Base-by-base conservation (phyloP, 176 grass and related monocot species). In the Oropetium thomaeum region DNA sequence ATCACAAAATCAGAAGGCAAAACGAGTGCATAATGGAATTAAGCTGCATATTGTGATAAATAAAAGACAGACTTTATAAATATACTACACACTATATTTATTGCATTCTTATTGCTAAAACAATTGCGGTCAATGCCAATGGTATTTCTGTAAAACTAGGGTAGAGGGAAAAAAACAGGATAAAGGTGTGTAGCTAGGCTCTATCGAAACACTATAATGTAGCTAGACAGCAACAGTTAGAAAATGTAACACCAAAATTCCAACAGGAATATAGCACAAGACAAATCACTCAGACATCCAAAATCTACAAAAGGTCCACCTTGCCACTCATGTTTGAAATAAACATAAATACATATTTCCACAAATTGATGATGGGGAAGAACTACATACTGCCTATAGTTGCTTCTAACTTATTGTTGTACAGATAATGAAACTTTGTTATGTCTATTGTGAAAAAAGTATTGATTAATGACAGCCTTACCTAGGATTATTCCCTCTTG, bases 401-500 rank as follows among this genome's bases (percentile, higher is more conserved):
- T 3, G 23, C 23, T 27, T 57, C 8, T 13, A 57, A 27, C 23
- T 27, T 28, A 9, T 71, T 25, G 8, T 8, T 22, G 10, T 15
- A 13, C 6, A 71, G 52, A 62, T 8, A 17, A 55, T 55, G 22
- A 52, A 55, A 57, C 34, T n/a, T 54, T 27, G 7, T 28, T 52
- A 62, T 33, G 27, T 69, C 58, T 60, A 34, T 28, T 62, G 49
- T 43, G 31, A 62, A 55, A 19, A 20, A 42, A 72, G 44, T 35
- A 77, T 81, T 60, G 12, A 49, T 62, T 52, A 71, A 32, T 13
- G 80, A 70, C 43, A 66, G 66, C n/a, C 84, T 98, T 59, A 94
- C 96, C 96, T 82, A 98, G 89, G 81, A 98, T 98, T 84, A 98
- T 91, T 41, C 87, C 84, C 41, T 90, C 85, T 83, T 94, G 86